phyloP scores from a whole-genome alignment of 495 filamentous ascomycete genomes.

The Aspergillus leporis region DNA sequence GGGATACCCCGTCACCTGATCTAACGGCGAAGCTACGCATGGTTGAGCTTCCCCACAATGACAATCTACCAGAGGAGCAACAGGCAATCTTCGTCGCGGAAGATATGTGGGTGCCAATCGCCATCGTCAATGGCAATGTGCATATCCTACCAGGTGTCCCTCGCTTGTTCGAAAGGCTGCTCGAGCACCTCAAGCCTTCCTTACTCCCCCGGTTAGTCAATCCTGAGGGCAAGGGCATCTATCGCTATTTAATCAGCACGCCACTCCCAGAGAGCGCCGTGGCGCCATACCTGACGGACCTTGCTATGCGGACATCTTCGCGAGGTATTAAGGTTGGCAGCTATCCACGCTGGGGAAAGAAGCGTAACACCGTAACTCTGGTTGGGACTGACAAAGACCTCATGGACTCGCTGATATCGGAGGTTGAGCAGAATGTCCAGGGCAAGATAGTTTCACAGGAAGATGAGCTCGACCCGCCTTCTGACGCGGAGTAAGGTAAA shows the following conservation, averaged over 20 bases:
- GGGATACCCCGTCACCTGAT: conserved; percentile 76
- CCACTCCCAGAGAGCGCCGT: conserved; percentile 83
- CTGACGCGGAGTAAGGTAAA: conserved; percentile 28
- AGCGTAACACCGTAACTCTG: conserved; percentile 85
- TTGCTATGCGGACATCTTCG: conserved; percentile 68
- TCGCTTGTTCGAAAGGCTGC: conserved; percentile 72
- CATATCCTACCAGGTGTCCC: conserved; percentile 93
- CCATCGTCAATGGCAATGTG: conserved; percentile 86
- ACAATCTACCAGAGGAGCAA: conserved; percentile 53
- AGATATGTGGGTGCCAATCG: conserved; percentile 85
- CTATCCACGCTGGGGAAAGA: conserved; percentile 90
- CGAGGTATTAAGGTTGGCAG: conserved; percentile 92
- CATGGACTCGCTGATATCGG: conserved; percentile 59
- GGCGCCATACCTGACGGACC: conserved; percentile 75
- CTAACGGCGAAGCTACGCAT: conserved; percentile 83
- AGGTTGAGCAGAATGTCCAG: conserved; percentile 63
- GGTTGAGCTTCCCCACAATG: conserved; percentile 80
- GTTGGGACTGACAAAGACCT: conserved; percentile 70
- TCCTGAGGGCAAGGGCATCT: conserved; percentile 76
- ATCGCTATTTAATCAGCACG: conserved; percentile 79
- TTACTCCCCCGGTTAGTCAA: conserved; percentile 70
- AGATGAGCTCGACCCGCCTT: conserved; percentile 56
- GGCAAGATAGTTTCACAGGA: conserved; percentile 57
- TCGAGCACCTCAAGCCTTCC: conserved; percentile 71
- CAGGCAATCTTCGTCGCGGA: conserved; percentile 78